Evolutionary conservation across 306 rosid species (phyloP), one percentile per base, ranked within the genome.

Genomic region (Fagus sylvatica): DNA sequence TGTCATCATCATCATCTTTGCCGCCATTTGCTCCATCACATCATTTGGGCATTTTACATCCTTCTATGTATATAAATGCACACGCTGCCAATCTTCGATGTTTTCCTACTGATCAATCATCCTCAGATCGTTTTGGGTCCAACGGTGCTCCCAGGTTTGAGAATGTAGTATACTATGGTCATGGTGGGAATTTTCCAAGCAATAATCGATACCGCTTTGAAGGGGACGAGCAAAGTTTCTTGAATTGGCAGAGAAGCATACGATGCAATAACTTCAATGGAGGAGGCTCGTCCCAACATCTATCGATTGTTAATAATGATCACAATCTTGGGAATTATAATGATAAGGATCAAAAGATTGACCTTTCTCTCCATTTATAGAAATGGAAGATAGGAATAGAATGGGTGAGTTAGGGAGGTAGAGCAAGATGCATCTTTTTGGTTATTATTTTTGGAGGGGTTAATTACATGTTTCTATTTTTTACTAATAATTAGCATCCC

Each of bases 351-450:
- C 86, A 85, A 57, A 88, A 82, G 43, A 93, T 93, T 85, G 96
- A 93, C 78, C 88, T 93, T 75, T 91, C 96, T 79, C 97, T 91
- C 61, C 95, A 83, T 81, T 80, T 93, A 78, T 91, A 91, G 88
- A 78, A 53, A 11, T 59, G 36, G 60, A 60, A 7, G 41, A 60
- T 13, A 22, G 9, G 76, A 55, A 67, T 49, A 73, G 9, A 15
- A 11, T 59, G 54, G 40, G 59, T 9, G 30, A 33, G 66, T 30
- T 43, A 34, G 11, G 28, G 28, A 10, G 13, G 40, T 54, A 68
- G 9, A 7, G 51, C 12, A 19, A 37, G 11, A 54, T 3, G 32
- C 1, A 2, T 43, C 16, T 54, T 71, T 17, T 42, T 33, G 49
- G 13, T 30, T 40, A 10, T 15, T 28, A 48, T 62, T 33, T n/a